phyloP scores from a whole-genome alignment of 768 basidiomycete species.

The Pleurotus eryngii region DNA sequence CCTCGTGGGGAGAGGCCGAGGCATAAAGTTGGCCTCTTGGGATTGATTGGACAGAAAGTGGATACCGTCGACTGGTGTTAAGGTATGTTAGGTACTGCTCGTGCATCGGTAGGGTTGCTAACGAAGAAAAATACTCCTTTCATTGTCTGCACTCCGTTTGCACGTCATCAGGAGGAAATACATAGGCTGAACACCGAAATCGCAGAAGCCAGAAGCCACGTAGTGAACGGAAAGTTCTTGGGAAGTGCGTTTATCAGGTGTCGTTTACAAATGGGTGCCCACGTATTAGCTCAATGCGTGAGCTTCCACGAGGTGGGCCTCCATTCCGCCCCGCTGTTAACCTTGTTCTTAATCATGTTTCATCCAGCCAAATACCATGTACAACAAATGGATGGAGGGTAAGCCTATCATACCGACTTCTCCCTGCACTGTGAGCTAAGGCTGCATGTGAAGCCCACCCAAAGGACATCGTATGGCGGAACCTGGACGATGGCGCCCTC shows the following conservation, averaged over 20 bases:
- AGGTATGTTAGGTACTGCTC: constrained; percentile 26
- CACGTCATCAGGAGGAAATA: constrained; percentile 44
- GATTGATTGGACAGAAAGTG: constrained; percentile 55
- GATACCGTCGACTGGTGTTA: constrained; percentile 65
- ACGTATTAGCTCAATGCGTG: constrained; percentile 62
- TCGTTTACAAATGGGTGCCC: constrained; percentile 72
- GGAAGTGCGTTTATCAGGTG: constrained; percentile 64
- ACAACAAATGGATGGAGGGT: constrained; percentile 56
- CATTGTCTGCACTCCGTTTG: no score
- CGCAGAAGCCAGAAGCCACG: constrained; percentile 31
- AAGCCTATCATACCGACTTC: constrained; percentile 35
- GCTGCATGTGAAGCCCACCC: constrained; percentile 24
- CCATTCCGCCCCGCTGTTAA: neutral
- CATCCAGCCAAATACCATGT: constrained; percentile 52
- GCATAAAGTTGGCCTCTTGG: constrained; percentile 47
- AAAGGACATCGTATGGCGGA: constrained; percentile 57
- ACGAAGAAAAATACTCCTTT: neutral
- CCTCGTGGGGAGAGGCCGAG: constrained; percentile 46
- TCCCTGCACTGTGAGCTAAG: constrained; percentile 1
- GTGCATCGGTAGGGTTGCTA: neutral
- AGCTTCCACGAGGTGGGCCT: constrained; percentile 44
- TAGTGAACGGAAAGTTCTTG: constrained; percentile 42
- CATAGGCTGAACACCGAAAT: constrained; percentile 41
- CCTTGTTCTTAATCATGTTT: constrained; percentile 4
- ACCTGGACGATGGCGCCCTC: constrained; percentile 47